Base-by-base conservation (phyloP, 371 early-diverging fungal genomes). In the Rhizopus arrhizus region DNA sequence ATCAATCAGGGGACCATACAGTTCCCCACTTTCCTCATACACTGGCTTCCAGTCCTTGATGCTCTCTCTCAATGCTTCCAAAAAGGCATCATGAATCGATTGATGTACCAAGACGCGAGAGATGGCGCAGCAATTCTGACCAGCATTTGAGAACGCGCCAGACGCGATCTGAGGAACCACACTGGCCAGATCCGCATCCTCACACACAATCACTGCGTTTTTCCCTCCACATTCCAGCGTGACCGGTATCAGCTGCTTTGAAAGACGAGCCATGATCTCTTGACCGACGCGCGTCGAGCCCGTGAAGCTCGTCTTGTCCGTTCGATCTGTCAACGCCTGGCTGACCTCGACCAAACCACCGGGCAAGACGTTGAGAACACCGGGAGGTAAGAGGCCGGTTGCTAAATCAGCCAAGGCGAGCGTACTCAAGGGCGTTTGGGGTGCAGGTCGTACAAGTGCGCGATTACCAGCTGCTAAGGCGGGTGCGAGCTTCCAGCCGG, bases 201-300 rank as follows among this genome's bases (percentile, higher is more conserved):
- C 77, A 67, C 86, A 86, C 1, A 95, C 88, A 57, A 95, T 88
- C 29, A 85, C 83, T 0, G 94, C 89, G 53, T 87, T 89, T 75
- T 96, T 96, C 40, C 96, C 96, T 51, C 96, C 95, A 29, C 95
- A 88, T 73, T 96, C 95, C 15, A 96, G 80, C 1, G 89, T 83
- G 15, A 90, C 73, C 1, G 83, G 71, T 51, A 85, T 86, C 36
- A 93, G 77, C 31, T 76, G 75, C 31, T 75, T 77, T 2, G 91
- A 85, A n/a, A 89, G 83, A 4, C 79, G 77, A 10, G 77, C 76
- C 76, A 89, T 81, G 61, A 95, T 86, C 31, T 77, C 74, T 58
- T 90, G 87, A 16, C 95, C 92, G n/a, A 81, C 85, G 2, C 42
- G 58, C 3, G 89, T 89, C 0, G 89, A 90, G 12, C 97, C 97